phyloP scores from a whole-genome alignment of 495 filamentous ascomycete species.

The Penicillium crystallinum region DNA sequence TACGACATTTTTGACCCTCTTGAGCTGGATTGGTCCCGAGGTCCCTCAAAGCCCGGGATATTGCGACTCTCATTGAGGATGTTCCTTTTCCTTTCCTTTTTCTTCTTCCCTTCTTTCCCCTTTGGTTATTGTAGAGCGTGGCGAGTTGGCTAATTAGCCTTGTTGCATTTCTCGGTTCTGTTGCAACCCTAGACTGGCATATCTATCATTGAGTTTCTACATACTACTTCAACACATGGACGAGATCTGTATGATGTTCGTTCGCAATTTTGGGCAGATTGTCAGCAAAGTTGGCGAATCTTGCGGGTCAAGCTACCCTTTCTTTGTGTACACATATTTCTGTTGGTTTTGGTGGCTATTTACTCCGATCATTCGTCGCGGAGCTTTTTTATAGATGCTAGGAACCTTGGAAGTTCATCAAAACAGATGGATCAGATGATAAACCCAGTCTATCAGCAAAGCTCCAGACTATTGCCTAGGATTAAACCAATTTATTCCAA shows the following conservation, averaged over 20 bases:
- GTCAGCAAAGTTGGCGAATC: conserved; percentile 3
- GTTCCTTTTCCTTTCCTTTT: background rate
- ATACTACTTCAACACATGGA: conserved; percentile 8
- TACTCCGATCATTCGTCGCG: background rate
- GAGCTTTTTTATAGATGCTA: background rate
- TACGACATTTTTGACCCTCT: conserved; percentile 77
- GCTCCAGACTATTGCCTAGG: background rate
- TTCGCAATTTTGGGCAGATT: conserved; percentile 3
- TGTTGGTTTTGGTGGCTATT: background rate
- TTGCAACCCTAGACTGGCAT: conserved; percentile 16
- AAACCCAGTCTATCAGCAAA: background rate
- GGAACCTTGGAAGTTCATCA: background rate
- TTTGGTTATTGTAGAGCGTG: conserved; percentile 2
- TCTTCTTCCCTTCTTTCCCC: background rate
- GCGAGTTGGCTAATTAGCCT: background rate
- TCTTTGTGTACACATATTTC: conserved; percentile 15
- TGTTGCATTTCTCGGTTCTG: conserved; percentile 1
- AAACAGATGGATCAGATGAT: background rate
- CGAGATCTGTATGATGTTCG: conserved; percentile 5
- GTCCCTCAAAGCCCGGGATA: conserved; percentile 48
- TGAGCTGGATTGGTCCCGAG: conserved; percentile 66
- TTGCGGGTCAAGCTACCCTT: conserved; percentile 1
- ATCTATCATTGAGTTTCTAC: conserved; percentile 8
- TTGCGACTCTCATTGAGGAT: conserved; percentile 45
- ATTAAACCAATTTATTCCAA: background rate